These are phyloP conservation scores for Termitomyces sp. DNA, from an alignment of 768 basidiomycete genomes.

Conservation along the genomic window DNA sequence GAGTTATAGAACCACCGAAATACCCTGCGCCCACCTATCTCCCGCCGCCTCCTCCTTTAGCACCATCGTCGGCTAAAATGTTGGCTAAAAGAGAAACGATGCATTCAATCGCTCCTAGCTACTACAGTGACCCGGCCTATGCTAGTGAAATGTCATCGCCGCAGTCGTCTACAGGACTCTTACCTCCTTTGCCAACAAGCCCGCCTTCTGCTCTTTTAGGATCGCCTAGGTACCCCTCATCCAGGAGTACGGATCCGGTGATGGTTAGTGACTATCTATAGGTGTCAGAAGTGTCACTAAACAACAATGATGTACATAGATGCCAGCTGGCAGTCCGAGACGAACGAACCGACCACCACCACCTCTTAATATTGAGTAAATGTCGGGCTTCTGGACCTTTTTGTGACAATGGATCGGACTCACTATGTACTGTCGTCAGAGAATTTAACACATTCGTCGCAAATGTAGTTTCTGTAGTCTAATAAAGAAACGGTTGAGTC, in stretches of 20 bases:
- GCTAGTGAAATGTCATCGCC: constrained; percentile 25
- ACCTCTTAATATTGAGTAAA: constrained; percentile 20
- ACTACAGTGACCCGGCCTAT: constrained; percentile 20
- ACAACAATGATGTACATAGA: constrained; percentile 14
- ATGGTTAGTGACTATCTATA: constrained; percentile 8
- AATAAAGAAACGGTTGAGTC: not conserved
- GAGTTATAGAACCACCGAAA: constrained; percentile 11
- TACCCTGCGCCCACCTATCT: constrained; percentile 28
- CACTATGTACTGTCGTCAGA: too few relatives aligned
- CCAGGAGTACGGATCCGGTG: constrained; percentile 7
- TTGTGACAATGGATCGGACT: too few relatives aligned
- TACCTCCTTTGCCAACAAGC: too few relatives aligned
- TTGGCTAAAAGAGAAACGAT: constrained; percentile 12
- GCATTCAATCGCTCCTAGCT: constrained; percentile 38
- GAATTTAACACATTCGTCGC: not conserved
- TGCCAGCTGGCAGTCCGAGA: constrained; percentile 18
- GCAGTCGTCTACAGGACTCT: constrained; percentile 25
- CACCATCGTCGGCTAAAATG: not conserved
- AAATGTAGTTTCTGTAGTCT: not conserved
- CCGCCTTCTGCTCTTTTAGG: constrained; percentile 8
- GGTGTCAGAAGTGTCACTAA: constrained; percentile 8
- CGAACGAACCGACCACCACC: constrained; percentile 32
- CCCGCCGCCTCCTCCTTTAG: constrained; percentile 16
- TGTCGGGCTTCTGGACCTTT: too few relatives aligned
- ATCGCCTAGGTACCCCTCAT: constrained; percentile 4